Evolutionary conservation across 208 protist species (phyloP), one percentile per base, ranked within the genome.

Genomic region (Leishmania lainsoni): DNA sequence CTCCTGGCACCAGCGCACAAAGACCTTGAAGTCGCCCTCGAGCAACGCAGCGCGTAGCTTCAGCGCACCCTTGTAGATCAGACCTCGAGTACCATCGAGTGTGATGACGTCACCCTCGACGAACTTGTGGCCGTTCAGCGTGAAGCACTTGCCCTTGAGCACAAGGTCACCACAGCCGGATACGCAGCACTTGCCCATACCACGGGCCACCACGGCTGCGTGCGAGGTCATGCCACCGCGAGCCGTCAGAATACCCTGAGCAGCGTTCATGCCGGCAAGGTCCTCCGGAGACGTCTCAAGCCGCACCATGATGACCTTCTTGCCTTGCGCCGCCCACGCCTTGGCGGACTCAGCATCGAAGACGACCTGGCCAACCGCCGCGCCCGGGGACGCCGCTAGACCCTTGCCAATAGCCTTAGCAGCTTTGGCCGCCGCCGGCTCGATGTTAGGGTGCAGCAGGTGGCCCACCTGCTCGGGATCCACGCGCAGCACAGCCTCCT

Each of bases 131-230:
- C 91, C 97, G 73, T 90, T 73, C 45, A 98, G 83, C 16, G 81
- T 93, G 77, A 93, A 90, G 63, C 75, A 52, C 81, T 98, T 97
- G 71, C 81, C 83, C 32, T 83, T 79, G 76, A 98, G 79, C 29
- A 86, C 56, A 61, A 99, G 81, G 58, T 95, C 94, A 45, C 88
- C 87, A 83, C 91, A 96, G 72, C 96, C 96, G 71, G 86, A 91
- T n/a, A 99, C 95, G 81, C 98, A 99, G 86, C 90, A 97, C 89
- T 98, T 99, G 81, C 97, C 97, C 96, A 99, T 99, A 39, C 97
- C 97, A 70, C 98, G 93, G 32, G 97, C 97, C 45, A 99, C 98
- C 63, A 99, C 98, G 48, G 98, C 98, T 42, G 98, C 98, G 87
- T 99, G 98, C n/a, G 93, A 98, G n/a, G 98, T 99, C 92, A 97